Conservation (phyloP, 1,284 basidiomycete species). For the Mycosarcoma maydis region DNA sequence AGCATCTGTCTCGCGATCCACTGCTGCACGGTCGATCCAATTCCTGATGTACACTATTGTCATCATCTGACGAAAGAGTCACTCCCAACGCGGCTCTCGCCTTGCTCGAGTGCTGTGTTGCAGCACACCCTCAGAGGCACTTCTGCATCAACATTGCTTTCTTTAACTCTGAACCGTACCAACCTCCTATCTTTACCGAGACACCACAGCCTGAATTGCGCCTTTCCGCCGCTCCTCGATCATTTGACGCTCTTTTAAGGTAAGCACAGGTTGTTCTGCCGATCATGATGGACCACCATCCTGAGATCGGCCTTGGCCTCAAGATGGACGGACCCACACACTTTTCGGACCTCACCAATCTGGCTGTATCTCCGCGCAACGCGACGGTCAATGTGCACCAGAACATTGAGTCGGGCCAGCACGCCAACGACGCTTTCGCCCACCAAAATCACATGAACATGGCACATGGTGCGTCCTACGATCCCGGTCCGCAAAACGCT, state of each 20-base stretch:
- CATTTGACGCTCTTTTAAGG: too few relatives aligned
- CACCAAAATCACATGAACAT: constrained; percentile 3
- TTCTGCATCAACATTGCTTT: neutral
- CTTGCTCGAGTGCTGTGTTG: neutral
- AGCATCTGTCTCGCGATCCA: neutral
- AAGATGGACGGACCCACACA: constrained; percentile 20
- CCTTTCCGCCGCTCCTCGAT: too few relatives aligned
- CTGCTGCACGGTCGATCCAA: neutral
- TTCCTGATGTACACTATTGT: neutral
- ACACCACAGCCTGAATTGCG: too few relatives aligned
- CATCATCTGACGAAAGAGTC: neutral
- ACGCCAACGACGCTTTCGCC: neutral
- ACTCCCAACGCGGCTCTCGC: neutral
- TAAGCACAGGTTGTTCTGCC: too few relatives aligned
- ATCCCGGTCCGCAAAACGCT: constrained; percentile 13
- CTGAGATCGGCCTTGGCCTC: constrained; percentile 25
- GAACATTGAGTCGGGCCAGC: neutral
- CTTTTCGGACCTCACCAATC: constrained; percentile 39
- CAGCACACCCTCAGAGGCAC: neutral
- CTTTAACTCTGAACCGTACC: neutral
- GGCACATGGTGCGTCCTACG: constrained; percentile 5
- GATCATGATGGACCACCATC: constrained; percentile 11
- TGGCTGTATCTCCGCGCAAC: constrained; percentile 10
- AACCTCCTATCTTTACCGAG: too few relatives aligned
- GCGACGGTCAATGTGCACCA: neutral